Conservation (phyloP, 257 asterid species). For the Solanum clarkiae region DNA sequence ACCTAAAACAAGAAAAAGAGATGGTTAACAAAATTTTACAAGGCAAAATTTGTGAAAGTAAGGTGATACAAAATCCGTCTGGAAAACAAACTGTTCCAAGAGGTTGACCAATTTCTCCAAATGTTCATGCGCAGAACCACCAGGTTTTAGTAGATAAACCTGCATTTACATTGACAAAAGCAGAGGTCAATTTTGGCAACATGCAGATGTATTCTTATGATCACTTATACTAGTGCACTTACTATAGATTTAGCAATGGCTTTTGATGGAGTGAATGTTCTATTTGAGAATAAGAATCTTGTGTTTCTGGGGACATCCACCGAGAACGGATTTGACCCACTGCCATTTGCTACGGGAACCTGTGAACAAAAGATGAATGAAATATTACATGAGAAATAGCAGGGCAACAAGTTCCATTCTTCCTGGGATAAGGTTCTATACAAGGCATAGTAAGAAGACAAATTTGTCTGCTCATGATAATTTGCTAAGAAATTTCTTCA, state of each 20-base stretch:
- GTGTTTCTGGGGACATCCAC: slow-evolving; percentile 90
- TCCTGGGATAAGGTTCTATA: background rate
- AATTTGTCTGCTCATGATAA: background rate
- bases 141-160: slow-evolving; percentile 91
- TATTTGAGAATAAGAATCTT: slow-evolving; percentile 73
- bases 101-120: slow-evolving; percentile 84
- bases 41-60: background rate
- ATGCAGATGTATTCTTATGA: background rate
- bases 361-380: slow-evolving; percentile 25
- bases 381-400: background rate
- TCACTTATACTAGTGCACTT: slow-evolving; percentile 18
- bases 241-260: slow-evolving; percentile 95
- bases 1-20: slow-evolving; percentile 31
- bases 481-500: background rate
- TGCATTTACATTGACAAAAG: slow-evolving; percentile 32
- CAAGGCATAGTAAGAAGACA: background rate
- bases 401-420: background rate
- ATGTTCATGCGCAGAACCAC: slow-evolving; percentile 70
- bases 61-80: background rate
- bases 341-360: slow-evolving; percentile 99
- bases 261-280: slow-evolving; percentile 61
- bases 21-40: background rate
- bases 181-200: background rate
- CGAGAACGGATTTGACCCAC: slow-evolving; percentile 81
- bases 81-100: slow-evolving; percentile 88